These are phyloP conservation scores for Botrytis fragariae DNA, from an alignment of 2,329 filamentous ascomycete species.

Conservation along the genomic window DNA sequence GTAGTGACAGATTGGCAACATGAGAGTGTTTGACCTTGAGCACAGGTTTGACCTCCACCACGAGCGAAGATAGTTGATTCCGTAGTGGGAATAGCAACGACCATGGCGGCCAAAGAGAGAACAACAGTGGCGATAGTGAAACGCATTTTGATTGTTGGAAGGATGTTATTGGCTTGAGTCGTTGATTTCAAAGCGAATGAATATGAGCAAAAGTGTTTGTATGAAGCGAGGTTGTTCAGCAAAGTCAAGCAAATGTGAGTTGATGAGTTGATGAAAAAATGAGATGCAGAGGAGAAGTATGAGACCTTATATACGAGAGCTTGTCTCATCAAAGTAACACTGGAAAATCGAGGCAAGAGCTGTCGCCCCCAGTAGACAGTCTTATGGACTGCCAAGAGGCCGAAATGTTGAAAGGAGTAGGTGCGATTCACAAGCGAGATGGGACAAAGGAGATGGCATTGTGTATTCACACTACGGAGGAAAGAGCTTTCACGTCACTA, in stretches of 20 bases:
- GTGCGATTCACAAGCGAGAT: neutral
- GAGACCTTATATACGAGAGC: neutral
- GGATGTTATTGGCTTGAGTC: neutral
- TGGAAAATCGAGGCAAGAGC: neutral
- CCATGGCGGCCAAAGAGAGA: slow-evolving; percentile 29
- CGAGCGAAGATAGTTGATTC: slow-evolving; percentile 4
- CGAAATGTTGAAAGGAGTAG: neutral
- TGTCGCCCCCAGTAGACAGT: neutral
- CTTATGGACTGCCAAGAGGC: neutral
- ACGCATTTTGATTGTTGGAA: slow-evolving; percentile 31
- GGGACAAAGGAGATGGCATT: neutral
- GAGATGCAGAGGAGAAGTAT: neutral
- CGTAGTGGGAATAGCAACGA: slow-evolving; percentile 28
- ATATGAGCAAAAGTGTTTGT: neutral
- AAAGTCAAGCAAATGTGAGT: slow-evolving; percentile 11
- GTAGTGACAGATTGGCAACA: slow-evolving; percentile 19
- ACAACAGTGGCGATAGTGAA: slow-evolving; percentile 28
- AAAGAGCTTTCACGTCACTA: slow-evolving; percentile 2
- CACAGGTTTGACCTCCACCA: slow-evolving; percentile 19
- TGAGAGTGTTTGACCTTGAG: neutral
- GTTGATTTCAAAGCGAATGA: neutral
- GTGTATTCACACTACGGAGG: neutral
- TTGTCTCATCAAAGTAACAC: neutral
- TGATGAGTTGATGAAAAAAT: neutral
- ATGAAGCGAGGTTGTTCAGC: neutral